Base-by-base conservation (phyloP, 1,284 basidiomycete species). In the Malassezia nana region DNA sequence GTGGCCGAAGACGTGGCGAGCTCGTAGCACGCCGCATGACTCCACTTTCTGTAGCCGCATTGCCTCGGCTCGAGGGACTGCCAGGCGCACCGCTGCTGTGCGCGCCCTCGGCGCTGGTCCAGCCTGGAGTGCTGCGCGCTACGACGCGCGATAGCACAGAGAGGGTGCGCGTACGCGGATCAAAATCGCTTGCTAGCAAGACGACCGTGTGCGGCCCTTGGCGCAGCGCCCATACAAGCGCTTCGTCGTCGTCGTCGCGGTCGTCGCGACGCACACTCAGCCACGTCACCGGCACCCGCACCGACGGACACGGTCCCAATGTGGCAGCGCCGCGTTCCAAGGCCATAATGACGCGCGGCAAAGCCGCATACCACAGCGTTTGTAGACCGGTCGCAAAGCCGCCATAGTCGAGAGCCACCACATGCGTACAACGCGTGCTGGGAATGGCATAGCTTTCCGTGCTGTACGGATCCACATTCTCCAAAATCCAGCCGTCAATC, bases 381-480 rank as follows among this genome's bases (percentile, higher is more conserved):
- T 94, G 95, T 57, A 92, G 81, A 0, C 89, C 84, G 6, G 84
- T 80, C 0, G 92, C 89, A 40, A 95, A 81, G 6, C 90, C 89
- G 4, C 84, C 84, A 67, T 86, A 91, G 75, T 98, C 91, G 52
- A 94, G 80, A 0, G 89, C 86, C 5, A 86, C 83, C 35, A 95
- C 79, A 59, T 90, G 81, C 44, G 87, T 92, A 75, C 89, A 91
- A 49, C 86, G 78, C 22, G 92, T 89, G 2, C 90, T 95, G 0
- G 92, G 92, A 41, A 98, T 95, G 13, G 87, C 82, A 71, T 91
- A 92, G 65, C 89, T 90, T 74, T 94, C 89, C 56, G 86, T 84
- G 39, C 88, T 88, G 73, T 98, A 98, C 0, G 94, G 92, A 72
- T 98, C 92, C 40, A 98, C 80, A 1, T 91, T 96, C 77, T 99